A percentile compares a stretch with the other conserved stretches of the same genome.
Evolutionary conservation across 768 basidiomycete genomes (phyloP).

Genomic region (Boletus patriciae): DNA sequence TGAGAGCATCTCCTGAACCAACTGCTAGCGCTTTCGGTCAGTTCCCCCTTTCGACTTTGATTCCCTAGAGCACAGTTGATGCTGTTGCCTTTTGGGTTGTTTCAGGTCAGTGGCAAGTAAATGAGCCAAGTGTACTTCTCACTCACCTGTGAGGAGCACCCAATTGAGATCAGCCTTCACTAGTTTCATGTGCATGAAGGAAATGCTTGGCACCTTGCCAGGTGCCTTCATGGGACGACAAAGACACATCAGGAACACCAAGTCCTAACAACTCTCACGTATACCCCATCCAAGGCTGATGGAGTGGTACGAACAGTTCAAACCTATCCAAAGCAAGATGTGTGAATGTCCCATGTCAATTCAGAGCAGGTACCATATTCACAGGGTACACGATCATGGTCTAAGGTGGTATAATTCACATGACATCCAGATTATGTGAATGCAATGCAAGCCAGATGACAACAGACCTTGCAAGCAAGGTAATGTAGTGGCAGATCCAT

Average conservation of each 20-base stretch:
- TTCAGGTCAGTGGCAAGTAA: neutral
- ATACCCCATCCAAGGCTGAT: slow-evolving; percentile 85
- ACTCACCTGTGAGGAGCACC: slow-evolving; percentile 68
- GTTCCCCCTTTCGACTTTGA: too few species aligned
- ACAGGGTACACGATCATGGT: too few species aligned
- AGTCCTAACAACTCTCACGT: slow-evolving; percentile 82
- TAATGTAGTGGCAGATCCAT: too few species aligned
- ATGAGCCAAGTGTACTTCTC: neutral
- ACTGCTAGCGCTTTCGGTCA: too few species aligned
- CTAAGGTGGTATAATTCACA: too few species aligned
- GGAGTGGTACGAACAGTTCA: slow-evolving; percentile 67
- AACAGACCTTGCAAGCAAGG: too few species aligned
- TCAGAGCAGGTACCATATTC: too few species aligned
- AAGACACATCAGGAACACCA: slow-evolving; percentile 31
- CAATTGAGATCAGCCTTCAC: slow-evolving; percentile 91
- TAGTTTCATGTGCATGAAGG: slow-evolving; percentile 76
- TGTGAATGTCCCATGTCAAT: neutral
- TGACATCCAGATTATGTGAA: too few species aligned
- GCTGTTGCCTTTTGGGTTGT: too few species aligned
- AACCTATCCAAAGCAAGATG: slow-evolving; percentile 49
- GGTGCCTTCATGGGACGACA: slow-evolving; percentile 26
- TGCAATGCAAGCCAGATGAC: too few species aligned
- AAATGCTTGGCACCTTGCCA: slow-evolving; percentile 50
- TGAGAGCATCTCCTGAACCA: too few species aligned
- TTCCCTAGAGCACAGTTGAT: too few species aligned